A percentile compares a stretch with the other conserved stretches of the same genome.
phyloP scores from a whole-genome alignment of 2,329 filamentous ascomycete genomes.

The Taxawa tesnikishii region DNA sequence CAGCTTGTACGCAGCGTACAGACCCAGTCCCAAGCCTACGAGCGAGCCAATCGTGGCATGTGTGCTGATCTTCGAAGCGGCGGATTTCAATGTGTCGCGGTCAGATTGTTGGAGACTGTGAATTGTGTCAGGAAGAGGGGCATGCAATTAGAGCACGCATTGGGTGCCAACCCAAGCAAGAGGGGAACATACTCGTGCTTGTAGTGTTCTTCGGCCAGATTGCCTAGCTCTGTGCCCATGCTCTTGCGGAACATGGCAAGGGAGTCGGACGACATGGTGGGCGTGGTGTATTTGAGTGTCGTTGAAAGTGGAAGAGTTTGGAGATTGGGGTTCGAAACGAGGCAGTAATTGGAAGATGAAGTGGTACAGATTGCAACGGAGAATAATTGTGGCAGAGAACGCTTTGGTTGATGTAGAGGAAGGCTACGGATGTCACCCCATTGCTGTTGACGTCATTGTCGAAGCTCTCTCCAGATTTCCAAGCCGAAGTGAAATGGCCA shows the following conservation, averaged over 20 bases:
- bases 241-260: slow-evolving; percentile 35
- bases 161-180: too few species aligned
- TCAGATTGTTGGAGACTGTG: slow-evolving; percentile 41
- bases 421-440: too few species aligned
- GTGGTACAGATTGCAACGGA: too few species aligned
- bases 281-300: too few species aligned
- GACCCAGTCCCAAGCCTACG: slow-evolving; percentile 46
- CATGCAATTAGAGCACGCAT: background rate
- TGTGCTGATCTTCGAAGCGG: slow-evolving; percentile 41
- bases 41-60: slow-evolving; percentile 48
- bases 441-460: too few species aligned
- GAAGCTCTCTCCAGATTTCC: too few species aligned
- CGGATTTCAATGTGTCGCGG: slow-evolving; percentile 43
- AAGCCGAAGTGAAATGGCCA: too few species aligned
- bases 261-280: slow-evolving; percentile 29
- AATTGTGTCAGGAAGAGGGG: slow-evolving; percentile 1
- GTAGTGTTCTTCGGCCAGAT: slow-evolving; percentile 46
- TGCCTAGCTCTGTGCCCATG: slow-evolving; percentile 37
- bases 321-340: too few species aligned
- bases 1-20: slow-evolving; percentile 45
- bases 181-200: slow-evolving; percentile 36
- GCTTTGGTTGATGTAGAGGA: too few species aligned
- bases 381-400: too few species aligned
- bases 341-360: too few species aligned
- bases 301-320: too few species aligned